Evolutionary conservation across 2,329 filamentous ascomycete genomes (phyloP).

Genomic region (Apiospora kogelbergensis): DNA sequence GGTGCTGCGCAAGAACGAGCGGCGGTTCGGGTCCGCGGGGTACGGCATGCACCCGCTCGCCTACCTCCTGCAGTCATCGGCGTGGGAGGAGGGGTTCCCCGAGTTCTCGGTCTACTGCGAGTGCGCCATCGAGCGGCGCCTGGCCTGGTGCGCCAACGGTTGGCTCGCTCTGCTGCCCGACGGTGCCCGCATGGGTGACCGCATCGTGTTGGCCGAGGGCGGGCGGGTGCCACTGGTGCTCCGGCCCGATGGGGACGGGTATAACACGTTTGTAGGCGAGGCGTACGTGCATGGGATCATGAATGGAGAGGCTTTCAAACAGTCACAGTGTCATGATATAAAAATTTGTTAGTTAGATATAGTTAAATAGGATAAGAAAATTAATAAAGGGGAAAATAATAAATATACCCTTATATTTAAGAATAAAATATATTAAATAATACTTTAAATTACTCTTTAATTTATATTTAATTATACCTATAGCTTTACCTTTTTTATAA

Average conservation of each 20-base stretch:
- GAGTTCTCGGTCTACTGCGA: slow-evolving; percentile 10
- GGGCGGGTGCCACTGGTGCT: slow-evolving; percentile 9
- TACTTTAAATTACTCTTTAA: too few relatives aligned
- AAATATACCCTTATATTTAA: too few relatives aligned
- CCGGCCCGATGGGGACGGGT: not conserved
- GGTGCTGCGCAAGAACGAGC: not conserved
- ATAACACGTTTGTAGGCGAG: slow-evolving; percentile 9
- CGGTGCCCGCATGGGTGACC: not conserved
- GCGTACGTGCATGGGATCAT: slow-evolving; percentile 13
- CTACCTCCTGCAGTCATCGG: not conserved
- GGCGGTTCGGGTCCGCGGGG: not conserved
- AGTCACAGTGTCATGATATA: not conserved
- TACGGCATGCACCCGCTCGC: not conserved
- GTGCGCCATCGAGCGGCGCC: slow-evolving; percentile 5
- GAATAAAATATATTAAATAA: too few relatives aligned
- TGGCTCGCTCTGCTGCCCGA: slow-evolving; percentile 10
- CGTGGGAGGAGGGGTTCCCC: not conserved
- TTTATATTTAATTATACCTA: too few relatives aligned
- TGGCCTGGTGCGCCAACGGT: slow-evolving; percentile 10
- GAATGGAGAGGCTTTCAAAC: slow-evolving; percentile 8
- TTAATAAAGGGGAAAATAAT: too few relatives aligned
- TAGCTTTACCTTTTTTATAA: too few relatives aligned
- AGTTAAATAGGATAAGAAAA: too few relatives aligned
- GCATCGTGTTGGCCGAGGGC: slow-evolving; percentile 6
- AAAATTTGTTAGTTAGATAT: not conserved